Conservation (phyloP, 192 early-diverging fungal genomes). For the Obelidium mucronatum region DNA sequence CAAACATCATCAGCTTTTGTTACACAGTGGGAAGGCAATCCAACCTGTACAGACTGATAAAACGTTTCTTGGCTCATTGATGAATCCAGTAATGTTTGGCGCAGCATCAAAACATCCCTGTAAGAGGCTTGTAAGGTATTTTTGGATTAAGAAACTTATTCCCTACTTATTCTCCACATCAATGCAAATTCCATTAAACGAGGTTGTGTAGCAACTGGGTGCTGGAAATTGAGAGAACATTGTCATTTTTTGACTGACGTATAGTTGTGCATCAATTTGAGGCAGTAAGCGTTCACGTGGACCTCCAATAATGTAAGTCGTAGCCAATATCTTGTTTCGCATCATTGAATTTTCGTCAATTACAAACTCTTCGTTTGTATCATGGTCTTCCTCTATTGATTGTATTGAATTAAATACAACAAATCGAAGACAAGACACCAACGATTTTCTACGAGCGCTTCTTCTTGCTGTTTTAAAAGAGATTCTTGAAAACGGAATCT, state of each 20-base stretch:
- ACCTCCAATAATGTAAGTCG: slow-evolving; percentile 47
- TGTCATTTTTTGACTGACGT: not conserved
- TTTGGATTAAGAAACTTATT: no score
- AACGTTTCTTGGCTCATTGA: not conserved
- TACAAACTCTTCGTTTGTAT: slow-evolving; percentile 27
- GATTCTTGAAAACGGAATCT: slow-evolving; percentile 46
- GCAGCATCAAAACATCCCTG: not conserved
- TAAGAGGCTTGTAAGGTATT: not conserved
- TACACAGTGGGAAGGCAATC: not conserved
- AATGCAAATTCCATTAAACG: slow-evolving; percentile 1
- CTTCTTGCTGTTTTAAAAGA: slow-evolving; percentile 43
- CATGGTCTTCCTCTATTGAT: not conserved
- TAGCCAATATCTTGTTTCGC: slow-evolving; percentile 50
- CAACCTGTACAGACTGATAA: not conserved
- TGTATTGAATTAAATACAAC: not conserved
- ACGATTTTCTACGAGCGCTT: no score
- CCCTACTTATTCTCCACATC: not conserved
- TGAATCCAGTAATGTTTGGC: not conserved
- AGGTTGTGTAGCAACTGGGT: slow-evolving; percentile 10
- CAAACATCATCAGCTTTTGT: not conserved
- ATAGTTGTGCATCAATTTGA: slow-evolving; percentile 26
- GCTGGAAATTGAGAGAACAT: slow-evolving; percentile 33
- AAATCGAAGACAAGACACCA: not conserved
- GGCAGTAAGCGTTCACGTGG: slow-evolving; percentile 52
- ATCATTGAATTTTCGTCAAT: slow-evolving; percentile 54